phyloP scores from a whole-genome alignment of 345 rosid species.

The Raphanus raphanistrum region DNA sequence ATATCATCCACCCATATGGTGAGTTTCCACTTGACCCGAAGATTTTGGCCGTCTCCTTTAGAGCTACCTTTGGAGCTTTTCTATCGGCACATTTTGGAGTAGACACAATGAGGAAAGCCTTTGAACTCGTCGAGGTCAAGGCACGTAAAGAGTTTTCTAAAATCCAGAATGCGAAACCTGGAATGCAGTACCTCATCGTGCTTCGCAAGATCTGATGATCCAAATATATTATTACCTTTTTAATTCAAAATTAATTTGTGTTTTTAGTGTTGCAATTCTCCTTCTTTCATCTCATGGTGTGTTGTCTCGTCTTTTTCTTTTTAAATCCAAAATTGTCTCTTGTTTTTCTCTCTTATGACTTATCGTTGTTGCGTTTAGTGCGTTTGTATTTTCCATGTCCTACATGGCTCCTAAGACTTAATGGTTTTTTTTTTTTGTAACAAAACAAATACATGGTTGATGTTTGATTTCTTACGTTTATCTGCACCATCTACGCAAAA shows the following conservation, averaged over 20 bases:
- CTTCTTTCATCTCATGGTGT: not conserved
- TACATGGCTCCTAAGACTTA: not conserved
- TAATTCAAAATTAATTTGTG: not conserved
- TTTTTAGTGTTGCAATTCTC: not conserved
- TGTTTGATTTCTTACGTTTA: not conserved
- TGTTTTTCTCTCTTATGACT: not conserved
- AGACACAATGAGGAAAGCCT: not conserved
- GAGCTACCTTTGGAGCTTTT: conserved; percentile 7
- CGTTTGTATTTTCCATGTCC: not conserved
- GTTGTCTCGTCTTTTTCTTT: not conserved
- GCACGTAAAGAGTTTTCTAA: not conserved
- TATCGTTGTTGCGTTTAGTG: not conserved
- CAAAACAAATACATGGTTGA: not conserved
- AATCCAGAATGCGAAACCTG: conserved; percentile 7
- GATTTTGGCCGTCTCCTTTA: conserved; percentile 7
- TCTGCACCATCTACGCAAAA: not conserved
- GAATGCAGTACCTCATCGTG: conserved; percentile 24
- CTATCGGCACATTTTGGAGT: not conserved
- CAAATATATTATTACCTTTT: not conserved
- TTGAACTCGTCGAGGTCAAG: conserved; percentile 20
- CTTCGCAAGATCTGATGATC: conserved; percentile 10
- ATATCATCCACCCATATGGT: conserved; percentile 4
- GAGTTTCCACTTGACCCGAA: conserved; percentile 18
- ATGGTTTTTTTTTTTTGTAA: too few relatives aligned
- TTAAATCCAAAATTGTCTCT: not conserved